Percentiles rank a stretch among this genome's conserved stretches.
Conservation (phyloP, 2,329 filamentous ascomycete species). For the Botrytis byssoidea region DNA sequence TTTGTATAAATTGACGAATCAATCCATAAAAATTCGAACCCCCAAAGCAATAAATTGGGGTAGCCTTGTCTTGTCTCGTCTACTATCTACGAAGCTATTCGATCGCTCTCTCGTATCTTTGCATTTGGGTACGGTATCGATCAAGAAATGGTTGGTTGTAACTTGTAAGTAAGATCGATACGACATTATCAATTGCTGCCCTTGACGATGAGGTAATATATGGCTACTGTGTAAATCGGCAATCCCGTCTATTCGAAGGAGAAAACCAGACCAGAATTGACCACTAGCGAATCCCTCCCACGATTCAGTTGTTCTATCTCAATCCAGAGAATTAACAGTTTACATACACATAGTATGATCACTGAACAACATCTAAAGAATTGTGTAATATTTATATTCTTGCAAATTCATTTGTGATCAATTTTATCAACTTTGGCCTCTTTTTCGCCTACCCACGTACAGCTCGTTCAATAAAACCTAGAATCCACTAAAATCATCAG, state of each 20-base stretch:
- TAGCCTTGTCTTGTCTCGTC: not conserved
- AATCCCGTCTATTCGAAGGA: not conserved
- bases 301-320: no score
- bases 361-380: no score
- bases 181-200: slow-evolving; percentile 11
- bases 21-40: not conserved
- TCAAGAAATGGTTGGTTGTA: not conserved
- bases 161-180: not conserved
- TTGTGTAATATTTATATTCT: no score
- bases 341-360: no score
- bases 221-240: not conserved
- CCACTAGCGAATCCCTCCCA: no score
- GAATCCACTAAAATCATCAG: not conserved
- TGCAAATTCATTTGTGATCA: no score
- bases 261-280: no score
- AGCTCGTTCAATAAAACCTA: not conserved
- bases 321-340: no score
- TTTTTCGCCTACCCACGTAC: no score
- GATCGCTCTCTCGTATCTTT: slow-evolving; percentile 12
- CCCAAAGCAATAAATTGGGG: not conserved
- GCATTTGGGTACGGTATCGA: not conserved
- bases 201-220: slow-evolving; percentile 14
- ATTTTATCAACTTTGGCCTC: no score
- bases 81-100: not conserved
- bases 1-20: not conserved